phyloP scores from a whole-genome alignment of 2,329 filamentous ascomycete species.

The Rhynchosporium agropyri region DNA sequence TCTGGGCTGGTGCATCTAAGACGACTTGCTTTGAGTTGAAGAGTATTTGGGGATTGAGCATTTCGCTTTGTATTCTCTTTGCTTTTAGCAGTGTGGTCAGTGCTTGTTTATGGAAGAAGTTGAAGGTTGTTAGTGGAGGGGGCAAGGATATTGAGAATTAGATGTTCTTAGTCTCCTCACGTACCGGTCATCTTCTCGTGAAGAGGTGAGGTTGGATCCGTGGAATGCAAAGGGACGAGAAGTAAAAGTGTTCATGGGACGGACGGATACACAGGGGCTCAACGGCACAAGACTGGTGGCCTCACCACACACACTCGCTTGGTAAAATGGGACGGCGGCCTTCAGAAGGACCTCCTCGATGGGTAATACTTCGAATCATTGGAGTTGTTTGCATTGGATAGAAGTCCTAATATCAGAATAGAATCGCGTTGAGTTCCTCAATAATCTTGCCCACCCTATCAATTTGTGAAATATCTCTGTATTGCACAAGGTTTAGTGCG shows the following conservation, averaged over 20 bases:
- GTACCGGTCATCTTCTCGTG: not conserved
- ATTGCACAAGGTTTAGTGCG: too few species aligned
- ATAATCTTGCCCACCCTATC: not conserved
- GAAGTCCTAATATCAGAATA: conserved; percentile 30
- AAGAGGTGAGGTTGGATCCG: not conserved
- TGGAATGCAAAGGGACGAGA: not conserved
- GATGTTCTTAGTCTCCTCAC: not conserved
- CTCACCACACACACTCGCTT: conserved; percentile 20
- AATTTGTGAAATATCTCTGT: too few species aligned
- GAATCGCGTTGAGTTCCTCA: conserved; percentile 16
- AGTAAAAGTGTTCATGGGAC: not conserved
- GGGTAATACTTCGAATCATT: conserved; percentile 25
- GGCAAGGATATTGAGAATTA: conserved; percentile 34
- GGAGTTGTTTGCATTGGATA: conserved; percentile 27
- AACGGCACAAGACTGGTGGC: conserved; percentile 16
- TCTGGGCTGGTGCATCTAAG: conserved; percentile 56
- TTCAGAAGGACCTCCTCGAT: not conserved
- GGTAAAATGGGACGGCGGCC: not conserved
- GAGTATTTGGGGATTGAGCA: conserved; percentile 82
- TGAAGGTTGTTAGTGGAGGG: conserved; percentile 22
- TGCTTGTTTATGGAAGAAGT: conserved; percentile 57
- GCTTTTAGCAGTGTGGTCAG: conserved; percentile 62
- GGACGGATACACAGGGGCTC: conserved; percentile 22
- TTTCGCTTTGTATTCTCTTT: conserved; percentile 75
- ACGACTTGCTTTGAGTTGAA: conserved; percentile 82